Evolutionary conservation across 1,139 yeast species (phyloP), one percentile per base, ranked within the genome.

Genomic region (Kodamaea suecica): DNA sequence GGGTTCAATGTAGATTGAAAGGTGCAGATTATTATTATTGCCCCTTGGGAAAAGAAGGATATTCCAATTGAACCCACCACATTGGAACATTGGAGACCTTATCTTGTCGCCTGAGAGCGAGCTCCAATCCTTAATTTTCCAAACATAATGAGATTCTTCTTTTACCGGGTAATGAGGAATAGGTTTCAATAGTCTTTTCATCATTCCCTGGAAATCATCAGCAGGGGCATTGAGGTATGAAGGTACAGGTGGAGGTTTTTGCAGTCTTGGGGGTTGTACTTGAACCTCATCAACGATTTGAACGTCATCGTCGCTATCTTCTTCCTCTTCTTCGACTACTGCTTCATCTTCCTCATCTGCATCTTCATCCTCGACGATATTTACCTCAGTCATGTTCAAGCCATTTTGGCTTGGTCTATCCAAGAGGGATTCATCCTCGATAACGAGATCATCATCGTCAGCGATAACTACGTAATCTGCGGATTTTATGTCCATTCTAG

Each of bases 1-100:
- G 2, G 80, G 80, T 45, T 81, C 88, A 49, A 83, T 59, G 53
- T 82, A 83, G 13, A 81, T 58, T 2, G 90, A 83, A 10, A 82
- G 49, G 35, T 59, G 61, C 27, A 70, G 66, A 37, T 59, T 59
- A 40, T 66, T 63, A 37, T 70, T 68, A 47, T 80, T 80, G 3
- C 92, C 95, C 36, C 73, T 74, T 0, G 96, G 96, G 53, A 87
- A 86, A 29, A 90, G 58, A 33, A 90, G 63, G 5, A 87, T 58
- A 47, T 82, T 78, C 87, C 95, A 88, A 34, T 76, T 75, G 52
- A 61, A 80, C 6, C 76, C 83, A 2, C 94, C 95, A 43, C 82
- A 73, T 36, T 60, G 67, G 49, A 82, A 82, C 10, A 61, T 57
- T 1, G 74, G 73, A 5, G 73, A 68, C 37, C 70, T 81, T 71